phyloP scores from a whole-genome alignment of 345 rosid genomes.

The Triadica sebifera region DNA sequence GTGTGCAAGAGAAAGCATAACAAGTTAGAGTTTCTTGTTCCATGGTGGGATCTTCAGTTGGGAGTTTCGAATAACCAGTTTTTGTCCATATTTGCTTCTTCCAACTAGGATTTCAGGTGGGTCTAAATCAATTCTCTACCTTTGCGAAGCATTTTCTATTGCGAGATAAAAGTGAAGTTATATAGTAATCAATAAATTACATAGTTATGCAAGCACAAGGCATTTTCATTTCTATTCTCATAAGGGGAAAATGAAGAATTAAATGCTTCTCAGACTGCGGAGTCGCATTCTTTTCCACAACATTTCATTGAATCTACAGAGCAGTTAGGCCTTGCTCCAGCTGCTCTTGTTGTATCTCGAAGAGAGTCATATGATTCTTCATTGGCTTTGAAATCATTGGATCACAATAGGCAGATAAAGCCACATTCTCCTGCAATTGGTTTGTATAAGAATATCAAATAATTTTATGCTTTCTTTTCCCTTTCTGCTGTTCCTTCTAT shows the following conservation, averaged over 20 bases:
- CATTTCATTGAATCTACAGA: conserved; percentile 68
- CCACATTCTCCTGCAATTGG: conserved; percentile 53
- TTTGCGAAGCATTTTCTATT: conserved; percentile 10
- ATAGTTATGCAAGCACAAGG: conserved; percentile 61
- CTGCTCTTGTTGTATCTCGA: conserved; percentile 67
- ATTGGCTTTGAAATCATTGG: conserved; percentile 49
- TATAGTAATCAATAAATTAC: neutral
- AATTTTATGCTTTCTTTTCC: neutral
- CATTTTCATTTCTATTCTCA: conserved; percentile 72
- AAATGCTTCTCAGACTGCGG: conserved; percentile 64
- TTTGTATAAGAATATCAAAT: conserved; percentile 29
- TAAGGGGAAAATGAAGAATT: conserved; percentile 81
- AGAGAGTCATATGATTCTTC: conserved; percentile 57
- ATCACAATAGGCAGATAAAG: conserved; percentile 59
- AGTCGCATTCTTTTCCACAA: conserved; percentile 79
- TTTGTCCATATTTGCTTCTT: conserved; percentile 72
- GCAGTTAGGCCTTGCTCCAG: conserved; percentile 74
- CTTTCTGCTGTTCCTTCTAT: neutral
- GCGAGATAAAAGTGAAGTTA: neutral
- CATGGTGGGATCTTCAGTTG: conserved; percentile 97
- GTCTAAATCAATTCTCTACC: neutral
- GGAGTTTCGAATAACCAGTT: conserved; percentile 94
- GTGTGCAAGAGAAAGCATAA: conserved; percentile 76
- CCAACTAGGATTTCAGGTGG: conserved; percentile 83
- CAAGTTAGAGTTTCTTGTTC: conserved; percentile 77